Base-by-base conservation (phyloP, 306 rosid species). In the Macrotyloma uniflorum region DNA sequence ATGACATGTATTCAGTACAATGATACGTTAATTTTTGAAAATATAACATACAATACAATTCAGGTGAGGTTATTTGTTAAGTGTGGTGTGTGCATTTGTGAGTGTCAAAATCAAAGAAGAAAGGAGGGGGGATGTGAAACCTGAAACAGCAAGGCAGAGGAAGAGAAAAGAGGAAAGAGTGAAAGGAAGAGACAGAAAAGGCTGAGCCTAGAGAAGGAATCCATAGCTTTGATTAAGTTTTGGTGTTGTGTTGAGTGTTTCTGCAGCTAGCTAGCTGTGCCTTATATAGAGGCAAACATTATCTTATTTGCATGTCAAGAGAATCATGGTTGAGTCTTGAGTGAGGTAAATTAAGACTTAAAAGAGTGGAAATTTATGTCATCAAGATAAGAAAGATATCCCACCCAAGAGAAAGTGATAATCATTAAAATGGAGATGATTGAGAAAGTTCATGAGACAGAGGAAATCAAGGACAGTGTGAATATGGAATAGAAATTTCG, bases 101-200 rank as follows among this genome's bases (percentile, higher is more conserved):
- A 14, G 19, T 6, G 19, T 49, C 7, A 49, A 30, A 79, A 32
- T 23, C 11, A 23, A 36, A 55, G 22, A 61, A 61, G 6, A 50
- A 5, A 16, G 22, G 11, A 4, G 20, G 11, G 16, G 9, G 14
- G 75, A 36, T 32, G 66, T 70, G 51, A 50, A 67, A 90, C 96
- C 96, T 93, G 96, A 80, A 90, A 93, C 22, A 93, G 77, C 67
- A 93, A 32, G 2, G 90, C 61, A 9, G 97, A 42, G 75, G 89
- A 82, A 8, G 87, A 72, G 0, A 79, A 79, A 28, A 76, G 80
- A 50, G 90, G 91, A 50, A 82, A 68, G 68, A 76, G 49, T 71
- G 78, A 83, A 57, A 86, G 30, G 70, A 28, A 81, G 72, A 90
- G 76, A 70, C 77, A 82, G 23, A 78, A 42, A 38, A 86, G 15